These are phyloP conservation scores for Litchi chinensis DNA, from an alignment of 345 rosid species.

Conservation along the genomic window DNA sequence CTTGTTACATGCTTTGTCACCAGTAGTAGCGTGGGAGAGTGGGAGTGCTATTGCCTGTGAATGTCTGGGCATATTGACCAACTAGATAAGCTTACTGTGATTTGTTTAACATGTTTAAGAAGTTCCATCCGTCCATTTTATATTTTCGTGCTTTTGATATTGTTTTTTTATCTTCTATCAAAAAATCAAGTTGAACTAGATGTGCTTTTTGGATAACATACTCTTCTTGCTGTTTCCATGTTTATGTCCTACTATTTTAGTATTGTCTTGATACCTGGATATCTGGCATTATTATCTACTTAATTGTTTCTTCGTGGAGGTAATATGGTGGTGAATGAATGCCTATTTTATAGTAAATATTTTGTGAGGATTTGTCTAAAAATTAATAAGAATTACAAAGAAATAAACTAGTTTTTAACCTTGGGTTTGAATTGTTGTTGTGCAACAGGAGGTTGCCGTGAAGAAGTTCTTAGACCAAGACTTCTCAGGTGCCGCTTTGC, in stretches of 20 bases:
- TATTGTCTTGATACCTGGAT: not conserved
- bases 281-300: conserved; percentile 2
- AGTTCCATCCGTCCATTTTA: not conserved
- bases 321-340: conserved; percentile 4
- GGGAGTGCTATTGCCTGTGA: not conserved
- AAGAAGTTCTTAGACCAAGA: conserved; percentile 99
- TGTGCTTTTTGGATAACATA: not conserved
- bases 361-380: not conserved
- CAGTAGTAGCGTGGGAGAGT: not conserved
- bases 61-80: not conserved
- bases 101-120: not conserved
- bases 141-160: not conserved
- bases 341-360: not conserved
- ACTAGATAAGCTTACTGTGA: not conserved
- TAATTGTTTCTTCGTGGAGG: conserved; percentile 8
- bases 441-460: conserved; percentile 93
- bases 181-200: not conserved
- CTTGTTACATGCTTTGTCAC: not conserved
- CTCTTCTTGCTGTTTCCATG: not conserved
- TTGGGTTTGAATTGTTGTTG: conserved; percentile 32
- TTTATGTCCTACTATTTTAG: not conserved
- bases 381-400: conserved; percentile 8
- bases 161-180: not conserved
- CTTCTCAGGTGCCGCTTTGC: conserved; percentile 97
- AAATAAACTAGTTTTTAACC: conserved; percentile 3